Percentiles rank a stretch among this genome's conserved stretches.
Evolutionary conservation across 371 early-diverging fungal genomes (phyloP).

Genomic region (Massospora cicadina): DNA sequence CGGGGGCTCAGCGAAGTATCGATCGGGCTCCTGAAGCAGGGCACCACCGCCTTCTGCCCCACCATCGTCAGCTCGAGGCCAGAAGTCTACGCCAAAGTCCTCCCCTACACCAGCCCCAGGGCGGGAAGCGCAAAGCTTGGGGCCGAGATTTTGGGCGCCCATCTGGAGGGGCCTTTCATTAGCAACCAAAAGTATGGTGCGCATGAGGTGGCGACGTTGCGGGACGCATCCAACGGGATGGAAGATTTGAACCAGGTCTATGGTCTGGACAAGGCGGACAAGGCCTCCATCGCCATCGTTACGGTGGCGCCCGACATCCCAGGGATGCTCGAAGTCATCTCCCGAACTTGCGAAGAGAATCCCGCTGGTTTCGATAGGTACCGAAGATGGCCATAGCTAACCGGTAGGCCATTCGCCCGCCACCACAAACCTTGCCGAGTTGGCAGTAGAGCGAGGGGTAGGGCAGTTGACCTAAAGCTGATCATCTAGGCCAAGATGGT

Average conservation of each 20-base stretch:
- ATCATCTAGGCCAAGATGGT: conserved; percentile 20
- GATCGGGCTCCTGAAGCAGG: conserved; percentile 52
- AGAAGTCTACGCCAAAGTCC: conserved; percentile 51
- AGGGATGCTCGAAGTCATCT: conserved; percentile 49
- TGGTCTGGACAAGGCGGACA: conserved; percentile 31
- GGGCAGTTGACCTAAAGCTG: conserved; percentile 16
- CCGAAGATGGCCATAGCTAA: neutral
- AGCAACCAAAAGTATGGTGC: conserved; percentile 56
- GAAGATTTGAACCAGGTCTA: conserved; percentile 50
- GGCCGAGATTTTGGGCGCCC: conserved; percentile 60
- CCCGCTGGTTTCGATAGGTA: conserved; percentile 45
- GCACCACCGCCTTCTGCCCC: conserved; percentile 69
- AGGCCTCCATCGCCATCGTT: conserved; percentile 39
- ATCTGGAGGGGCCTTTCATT: conserved; percentile 75
- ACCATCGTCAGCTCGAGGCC: conserved; percentile 61
- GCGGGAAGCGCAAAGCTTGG: conserved; percentile 46
- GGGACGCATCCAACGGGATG: conserved; percentile 43
- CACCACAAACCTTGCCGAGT: conserved; percentile 45
- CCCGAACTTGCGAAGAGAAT: conserved; percentile 43
- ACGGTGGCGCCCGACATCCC: conserved; percentile 71
- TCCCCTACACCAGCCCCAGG: conserved; percentile 46
- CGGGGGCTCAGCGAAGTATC: conserved; percentile 44
- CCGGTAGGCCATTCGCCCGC: conserved; percentile 45
- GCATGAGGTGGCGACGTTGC: conserved; percentile 48
- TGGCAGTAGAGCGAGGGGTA: conserved; percentile 44